Conservation (phyloP, 257 asterid genomes). For the Solanum tarapatanum region DNA sequence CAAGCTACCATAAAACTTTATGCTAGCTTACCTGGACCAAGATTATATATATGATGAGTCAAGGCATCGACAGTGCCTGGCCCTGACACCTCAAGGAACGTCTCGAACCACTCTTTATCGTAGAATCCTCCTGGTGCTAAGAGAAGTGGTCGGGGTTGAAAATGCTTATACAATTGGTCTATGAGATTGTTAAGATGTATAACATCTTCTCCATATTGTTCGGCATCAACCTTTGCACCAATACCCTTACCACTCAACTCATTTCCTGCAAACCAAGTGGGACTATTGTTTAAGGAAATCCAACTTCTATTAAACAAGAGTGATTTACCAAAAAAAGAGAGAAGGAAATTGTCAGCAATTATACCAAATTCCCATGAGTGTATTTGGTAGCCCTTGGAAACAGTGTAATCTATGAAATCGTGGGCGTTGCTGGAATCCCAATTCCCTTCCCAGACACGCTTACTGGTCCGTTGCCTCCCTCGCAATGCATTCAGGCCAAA, state of each 20-base stretch:
- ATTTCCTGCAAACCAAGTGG: slow-evolving; percentile 5
- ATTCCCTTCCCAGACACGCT: background rate
- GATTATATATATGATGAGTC: slow-evolving; percentile 13
- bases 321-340: background rate
- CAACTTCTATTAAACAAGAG: background rate
- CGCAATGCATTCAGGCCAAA: slow-evolving; percentile 1
- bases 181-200: slow-evolving; percentile 2
- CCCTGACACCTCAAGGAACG: slow-evolving; percentile 5
- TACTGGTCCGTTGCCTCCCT: background rate
- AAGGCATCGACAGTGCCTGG: background rate
- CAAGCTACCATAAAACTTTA: background rate
- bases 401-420: slow-evolving; percentile 60
- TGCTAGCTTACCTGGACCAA: slow-evolving; percentile 9
- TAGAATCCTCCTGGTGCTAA: slow-evolving; percentile 14
- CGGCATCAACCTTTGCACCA: slow-evolving; percentile 4
- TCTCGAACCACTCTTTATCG: slow-evolving; percentile 2
- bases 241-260: slow-evolving; percentile 12
- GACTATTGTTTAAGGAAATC: background rate
- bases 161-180: background rate
- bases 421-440: slow-evolving; percentile 41
- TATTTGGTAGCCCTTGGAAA: slow-evolving; percentile 57
- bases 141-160: background rate
- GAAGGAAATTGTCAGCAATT: background rate
- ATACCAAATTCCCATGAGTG: slow-evolving; percentile 42
- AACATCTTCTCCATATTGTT: slow-evolving; percentile 6